Conservation (phyloP, 1,139 yeast genomes). For the Pichia sp. region DNA sequence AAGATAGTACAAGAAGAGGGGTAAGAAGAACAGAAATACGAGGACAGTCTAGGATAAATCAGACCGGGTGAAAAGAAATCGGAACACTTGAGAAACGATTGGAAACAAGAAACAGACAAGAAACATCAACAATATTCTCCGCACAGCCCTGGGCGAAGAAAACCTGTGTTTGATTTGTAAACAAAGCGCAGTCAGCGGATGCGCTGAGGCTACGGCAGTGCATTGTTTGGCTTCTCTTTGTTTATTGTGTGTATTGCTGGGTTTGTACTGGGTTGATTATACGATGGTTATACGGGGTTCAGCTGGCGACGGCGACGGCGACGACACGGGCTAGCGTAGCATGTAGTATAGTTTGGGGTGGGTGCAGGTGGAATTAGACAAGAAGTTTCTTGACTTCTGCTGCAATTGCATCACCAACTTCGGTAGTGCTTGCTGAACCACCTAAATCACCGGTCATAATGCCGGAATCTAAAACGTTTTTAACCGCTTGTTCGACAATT, state of each 20-base stretch:
- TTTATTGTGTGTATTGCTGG: not conserved
- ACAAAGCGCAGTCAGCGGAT: not conserved
- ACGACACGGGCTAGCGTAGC: too few relatives aligned
- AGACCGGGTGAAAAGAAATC: too few relatives aligned
- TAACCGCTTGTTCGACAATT: slow-evolving; percentile 85
- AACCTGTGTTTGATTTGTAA: not conserved
- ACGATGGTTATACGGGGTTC: too few relatives aligned
- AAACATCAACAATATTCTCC: not conserved
- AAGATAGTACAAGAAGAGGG: too few relatives aligned
- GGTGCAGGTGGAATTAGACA: too few relatives aligned
- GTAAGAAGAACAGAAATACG: too few relatives aligned
- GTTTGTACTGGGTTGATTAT: not conserved
- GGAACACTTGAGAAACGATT: too few relatives aligned
- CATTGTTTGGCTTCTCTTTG: not conserved
- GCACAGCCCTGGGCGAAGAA: too few relatives aligned
- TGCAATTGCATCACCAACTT: slow-evolving; percentile 91
- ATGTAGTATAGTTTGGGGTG: too few relatives aligned
- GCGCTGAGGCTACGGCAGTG: not conserved
- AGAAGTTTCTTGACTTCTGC: slow-evolving; percentile 60
- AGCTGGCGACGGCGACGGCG: too few relatives aligned
- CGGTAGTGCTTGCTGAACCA: slow-evolving; percentile 71
- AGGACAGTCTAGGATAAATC: too few relatives aligned
- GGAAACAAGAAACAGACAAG: too few relatives aligned
- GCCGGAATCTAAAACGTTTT: slow-evolving; percentile 71
- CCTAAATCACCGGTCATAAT: slow-evolving; percentile 87